Evolutionary conservation across 495 filamentous ascomycete species (phyloP), one percentile per base, ranked within the genome.

Genomic region (Tirmania nivea): DNA sequence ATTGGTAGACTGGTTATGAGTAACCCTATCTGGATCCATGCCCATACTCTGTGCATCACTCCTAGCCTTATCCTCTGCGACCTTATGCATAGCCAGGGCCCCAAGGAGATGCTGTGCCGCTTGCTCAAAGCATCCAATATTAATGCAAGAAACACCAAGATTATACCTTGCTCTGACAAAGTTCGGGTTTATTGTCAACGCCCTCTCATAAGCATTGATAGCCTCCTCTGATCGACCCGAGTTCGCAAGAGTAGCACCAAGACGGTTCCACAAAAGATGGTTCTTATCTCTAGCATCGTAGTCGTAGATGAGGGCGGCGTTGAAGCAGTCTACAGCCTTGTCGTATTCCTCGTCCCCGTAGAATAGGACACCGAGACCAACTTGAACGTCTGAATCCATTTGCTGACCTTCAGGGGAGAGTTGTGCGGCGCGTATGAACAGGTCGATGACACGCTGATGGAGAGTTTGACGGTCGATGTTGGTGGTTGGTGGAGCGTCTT

Each of bases 261-360:
- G 80, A 4, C 90, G 78, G 70, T 99, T 99, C 92, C 92, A 99
- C 10, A 99, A 79, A 8, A 99, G 78, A 58, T 95, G 90, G 48
- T 63, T 64, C 48, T 50, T 50, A 21, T 50, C 48, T 12, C 48
- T n/a, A 21, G 48, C 48, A 11, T 50, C 48, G 20, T 50, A 50
- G 48, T 50, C 48, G 16, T 19, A 20, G 3, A 12, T 19, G 20
- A 99, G 73, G 4, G 90, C 92, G 2, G 89, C 77, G 25, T 78
- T 80, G 76, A 99, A 99, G 70, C 92, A 99, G 71, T 99, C 90
- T 49, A 96, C 92, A 0, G 90, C 92, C 68, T 99, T 99, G 60
- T 87, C 86, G 73, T 94, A 95, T 64, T 96, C 86, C 63, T 96
- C 90, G 8, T 80, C 85, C 52, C 88, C 89, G 72, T 99, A 99